These are phyloP conservation scores for Microbotryum violaceum DNA, from an alignment of 1,284 basidiomycete species.

Conservation along the genomic window DNA sequence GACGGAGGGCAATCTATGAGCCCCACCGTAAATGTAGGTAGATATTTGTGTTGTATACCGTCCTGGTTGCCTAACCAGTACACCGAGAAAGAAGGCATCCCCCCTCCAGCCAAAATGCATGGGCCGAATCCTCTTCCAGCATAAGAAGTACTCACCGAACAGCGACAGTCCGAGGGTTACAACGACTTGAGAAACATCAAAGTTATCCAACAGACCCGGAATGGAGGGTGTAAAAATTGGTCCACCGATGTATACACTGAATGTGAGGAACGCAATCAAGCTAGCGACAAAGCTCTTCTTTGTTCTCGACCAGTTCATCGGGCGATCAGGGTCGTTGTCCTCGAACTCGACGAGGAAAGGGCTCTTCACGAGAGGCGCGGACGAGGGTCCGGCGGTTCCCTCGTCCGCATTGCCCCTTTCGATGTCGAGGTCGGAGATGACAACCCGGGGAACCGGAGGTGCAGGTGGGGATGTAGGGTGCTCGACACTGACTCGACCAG, in stretches of 20 bases:
- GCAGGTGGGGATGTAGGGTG: too few relatives aligned
- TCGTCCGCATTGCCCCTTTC: too few relatives aligned
- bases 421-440: too few relatives aligned
- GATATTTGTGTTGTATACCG: too few relatives aligned
- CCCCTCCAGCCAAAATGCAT: too few relatives aligned
- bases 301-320: constrained; percentile 37
- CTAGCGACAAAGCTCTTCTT: constrained; percentile 37
- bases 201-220: constrained; percentile 27
- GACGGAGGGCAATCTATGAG: too few relatives aligned
- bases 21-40: too few relatives aligned
- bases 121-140: too few relatives aligned
- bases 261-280: constrained; percentile 39
- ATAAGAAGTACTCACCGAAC: constrained; percentile 4
- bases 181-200: constrained; percentile 24
- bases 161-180: constrained; percentile 29
- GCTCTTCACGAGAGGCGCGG: neutral
- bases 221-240: constrained; percentile 36
- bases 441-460: too few relatives aligned
- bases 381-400: neutral
- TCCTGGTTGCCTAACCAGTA: too few relatives aligned
- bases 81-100: too few relatives aligned
- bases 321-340: constrained; percentile 36
- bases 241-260: constrained; percentile 39
- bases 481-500: too few relatives aligned
- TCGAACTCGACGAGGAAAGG: constrained; percentile 36